Conservation (phyloP, 805 yeast species). For the Starmerella geochares region DNA sequence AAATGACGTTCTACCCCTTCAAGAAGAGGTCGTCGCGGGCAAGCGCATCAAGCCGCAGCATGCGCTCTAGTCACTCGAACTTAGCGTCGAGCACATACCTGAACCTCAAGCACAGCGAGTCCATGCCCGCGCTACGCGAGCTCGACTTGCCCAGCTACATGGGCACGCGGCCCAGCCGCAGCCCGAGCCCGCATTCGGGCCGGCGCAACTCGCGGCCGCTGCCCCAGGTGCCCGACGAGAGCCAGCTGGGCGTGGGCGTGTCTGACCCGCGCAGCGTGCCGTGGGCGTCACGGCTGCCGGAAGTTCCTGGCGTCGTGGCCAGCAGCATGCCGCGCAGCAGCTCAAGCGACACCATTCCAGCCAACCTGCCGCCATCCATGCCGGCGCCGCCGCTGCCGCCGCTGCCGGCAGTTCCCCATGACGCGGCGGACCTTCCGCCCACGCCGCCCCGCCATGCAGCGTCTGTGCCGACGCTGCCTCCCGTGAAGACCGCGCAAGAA, state of each 20-base stretch:
- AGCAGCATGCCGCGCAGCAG: background rate
- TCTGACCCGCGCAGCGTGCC: background rate
- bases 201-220: slow-evolving; percentile 9
- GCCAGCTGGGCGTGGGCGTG: background rate
- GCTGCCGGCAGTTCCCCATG: background rate
- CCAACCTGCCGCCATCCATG: background rate
- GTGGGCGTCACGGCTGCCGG: background rate
- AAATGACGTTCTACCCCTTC: slow-evolving; percentile 80
- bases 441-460: slow-evolving; percentile 5
- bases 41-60: background rate
- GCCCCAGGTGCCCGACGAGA: slow-evolving; percentile 11
- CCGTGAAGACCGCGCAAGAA: slow-evolving; percentile 16
- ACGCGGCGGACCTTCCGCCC: background rate
- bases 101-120: slow-evolving; percentile 6
- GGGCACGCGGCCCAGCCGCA: slow-evolving; percentile 6
- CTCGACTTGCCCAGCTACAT: slow-evolving; percentile 5
- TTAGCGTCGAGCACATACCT: background rate
- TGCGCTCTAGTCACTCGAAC: background rate
- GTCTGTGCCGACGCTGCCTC: slow-evolving; percentile 1
- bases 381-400: slow-evolving; percentile 2
- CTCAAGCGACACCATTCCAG: background rate
- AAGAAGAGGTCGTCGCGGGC: slow-evolving; percentile 36
- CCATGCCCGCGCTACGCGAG: slow-evolving; percentile 8
- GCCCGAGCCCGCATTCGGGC: slow-evolving; percentile 5
- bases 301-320: background rate